Evolutionary conservation across 31 red algal genomes (phyloP).

Genomic region (Asparagopsis taxiformis): DNA sequence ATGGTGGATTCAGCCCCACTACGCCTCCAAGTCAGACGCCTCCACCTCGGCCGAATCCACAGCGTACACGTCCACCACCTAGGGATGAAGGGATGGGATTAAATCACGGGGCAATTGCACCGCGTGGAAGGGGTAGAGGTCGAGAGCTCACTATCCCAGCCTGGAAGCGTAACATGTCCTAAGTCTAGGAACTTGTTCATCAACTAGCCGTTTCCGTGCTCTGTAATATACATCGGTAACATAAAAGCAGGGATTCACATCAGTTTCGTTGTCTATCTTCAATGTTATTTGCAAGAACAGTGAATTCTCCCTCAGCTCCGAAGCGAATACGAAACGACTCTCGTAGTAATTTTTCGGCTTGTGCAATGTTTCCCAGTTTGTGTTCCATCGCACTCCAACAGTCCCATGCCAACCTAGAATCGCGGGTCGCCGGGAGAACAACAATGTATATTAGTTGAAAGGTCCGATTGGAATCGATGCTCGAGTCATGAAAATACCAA

Average conservation of each 20-base stretch:
- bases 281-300: constrained; percentile 24
- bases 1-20: too few relatives aligned
- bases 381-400: constrained; percentile 42
- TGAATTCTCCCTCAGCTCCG: constrained; percentile 22
- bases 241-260: not conserved
- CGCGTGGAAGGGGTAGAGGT: too few relatives aligned
- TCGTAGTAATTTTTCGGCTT: constrained; percentile 13
- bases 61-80: too few relatives aligned
- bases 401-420: constrained; percentile 14
- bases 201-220: too few relatives aligned
- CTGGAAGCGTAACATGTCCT: too few relatives aligned
- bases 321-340: constrained; percentile 22
- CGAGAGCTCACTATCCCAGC: too few relatives aligned
- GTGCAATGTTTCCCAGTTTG: constrained; percentile 12
- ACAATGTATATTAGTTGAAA: not conserved
- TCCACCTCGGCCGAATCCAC: too few relatives aligned
- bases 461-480: not conserved
- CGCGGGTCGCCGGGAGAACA: not conserved
- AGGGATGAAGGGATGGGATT: too few relatives aligned
- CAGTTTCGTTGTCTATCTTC: constrained; percentile 3
- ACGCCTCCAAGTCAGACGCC: too few relatives aligned
- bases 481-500: not conserved
- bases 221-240: too few relatives aligned
- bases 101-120: too few relatives aligned
- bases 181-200: too few relatives aligned